phyloP scores from a whole-genome alignment of 108 stramenopile species.

The Cyclostephanos invisitatus region DNA sequence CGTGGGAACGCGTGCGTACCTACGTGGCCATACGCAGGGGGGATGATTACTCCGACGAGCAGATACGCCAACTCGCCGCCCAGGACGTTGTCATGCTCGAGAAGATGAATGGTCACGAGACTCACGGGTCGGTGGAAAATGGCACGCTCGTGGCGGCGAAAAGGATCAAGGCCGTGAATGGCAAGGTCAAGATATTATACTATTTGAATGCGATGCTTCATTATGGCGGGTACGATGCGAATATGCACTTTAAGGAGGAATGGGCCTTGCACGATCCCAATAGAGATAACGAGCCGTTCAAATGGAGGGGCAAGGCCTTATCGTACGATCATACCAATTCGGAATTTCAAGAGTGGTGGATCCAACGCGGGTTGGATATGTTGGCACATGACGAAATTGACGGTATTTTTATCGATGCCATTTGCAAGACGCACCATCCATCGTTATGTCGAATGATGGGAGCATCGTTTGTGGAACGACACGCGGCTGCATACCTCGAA shows the following conservation, averaged over 20 bases:
- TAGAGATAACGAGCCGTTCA: conserved; percentile 3
- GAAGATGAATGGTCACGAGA: conserved; percentile 34
- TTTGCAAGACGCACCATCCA: conserved; percentile 16
- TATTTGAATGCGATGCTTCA: conserved; percentile 48
- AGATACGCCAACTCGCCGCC: conserved; percentile 29
- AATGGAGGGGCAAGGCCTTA: conserved; percentile 20
- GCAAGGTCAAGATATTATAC: conserved; percentile 32
- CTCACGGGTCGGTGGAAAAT: conserved; percentile 33
- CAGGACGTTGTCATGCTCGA: conserved; percentile 46
- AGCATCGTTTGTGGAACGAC: neutral
- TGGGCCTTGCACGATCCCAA: conserved; percentile 26
- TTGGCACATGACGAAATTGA: conserved; percentile 32
- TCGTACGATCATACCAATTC: conserved; percentile 41
- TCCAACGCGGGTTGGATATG: conserved; percentile 39
- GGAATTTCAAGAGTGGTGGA: conserved; percentile 49
- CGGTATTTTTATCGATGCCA: conserved; percentile 47
- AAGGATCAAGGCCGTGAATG: conserved; percentile 35
- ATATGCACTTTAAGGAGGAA: conserved; percentile 22
- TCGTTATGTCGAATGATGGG: neutral
- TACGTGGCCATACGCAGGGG: conserved; percentile 34
- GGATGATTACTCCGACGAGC: conserved; percentile 22
- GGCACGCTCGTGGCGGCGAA: conserved; percentile 37
- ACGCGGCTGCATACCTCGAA: conserved; percentile 28
- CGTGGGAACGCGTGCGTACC: conserved; percentile 39
- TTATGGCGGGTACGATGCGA: conserved; percentile 39